Evolutionary conservation across 495 filamentous ascomycete genomes (phyloP), one percentile per base, ranked within the genome.

Genomic region (Talaromyces trachyspermus): DNA sequence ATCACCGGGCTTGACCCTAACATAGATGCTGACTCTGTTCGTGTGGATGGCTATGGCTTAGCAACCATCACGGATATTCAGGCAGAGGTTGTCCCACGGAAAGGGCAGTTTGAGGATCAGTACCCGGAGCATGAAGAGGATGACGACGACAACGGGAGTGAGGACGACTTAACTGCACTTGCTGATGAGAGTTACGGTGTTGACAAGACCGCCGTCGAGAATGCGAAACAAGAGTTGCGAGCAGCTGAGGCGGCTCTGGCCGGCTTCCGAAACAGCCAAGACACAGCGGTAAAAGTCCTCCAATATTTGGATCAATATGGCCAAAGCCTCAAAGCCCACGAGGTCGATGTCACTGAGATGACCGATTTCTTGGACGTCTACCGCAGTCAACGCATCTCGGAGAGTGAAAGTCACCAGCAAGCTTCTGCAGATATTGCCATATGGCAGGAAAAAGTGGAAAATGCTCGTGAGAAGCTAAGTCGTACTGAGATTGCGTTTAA

Each of bases 1-100:
- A 70, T 89, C 22, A 57, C 77, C 11, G 86, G 83, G 11, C 66
- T 88, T 22, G 77, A 79, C 5, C 82, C 80, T 2, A 77, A 73
- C 10, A 69, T 76, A 30, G 81, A 86, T 49, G 69, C 80, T 52
- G 69, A 81, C 56, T 85, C 80, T 24, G 79, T 87, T 64, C 83
- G 84, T 52, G 79, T 88, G 47, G 80, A 84, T 53, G 82, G 81
- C 43, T 78, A 71, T 41, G 80, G 80, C 23, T 56, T 65, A 1
- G 64, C 68, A 0, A 77, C 74, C 43, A 83, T 87, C 54, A 81
- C 77, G 3, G 81, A 86, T 54, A 77, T 85, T 56, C 72, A 74
- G 12, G 75, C 85, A 32, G 76, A 84, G 48, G 60, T 78, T 8
- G 62, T 86, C 19, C 71, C 79, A 1, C 83, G 85, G 51, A 64